Percentiles rank a stretch among this genome's conserved stretches.
Conservation (phyloP, 2,329 filamentous ascomycete species). For the Fusarium incarnatum region DNA sequence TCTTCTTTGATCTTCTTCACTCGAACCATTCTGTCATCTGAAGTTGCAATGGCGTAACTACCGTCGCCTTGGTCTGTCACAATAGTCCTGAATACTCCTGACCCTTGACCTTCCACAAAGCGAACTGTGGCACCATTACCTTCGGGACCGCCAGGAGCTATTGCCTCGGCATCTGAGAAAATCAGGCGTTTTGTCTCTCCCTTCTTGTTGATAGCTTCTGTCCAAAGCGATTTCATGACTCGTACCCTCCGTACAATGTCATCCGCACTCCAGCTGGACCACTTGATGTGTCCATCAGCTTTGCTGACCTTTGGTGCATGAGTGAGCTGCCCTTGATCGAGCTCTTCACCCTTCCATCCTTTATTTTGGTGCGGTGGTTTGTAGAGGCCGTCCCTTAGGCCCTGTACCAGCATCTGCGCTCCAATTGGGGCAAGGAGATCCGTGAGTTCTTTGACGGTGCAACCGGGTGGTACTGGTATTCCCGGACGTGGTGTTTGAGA, state of each 20-base stretch:
- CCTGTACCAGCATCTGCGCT: slow-evolving; percentile 75
- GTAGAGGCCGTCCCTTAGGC: slow-evolving; percentile 72
- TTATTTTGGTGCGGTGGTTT: slow-evolving; percentile 67
- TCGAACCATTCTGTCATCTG: slow-evolving; percentile 39
- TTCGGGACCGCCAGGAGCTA: slow-evolving; percentile 3
- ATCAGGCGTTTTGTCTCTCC: slow-evolving; percentile 53
- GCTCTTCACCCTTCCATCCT: slow-evolving; percentile 44
- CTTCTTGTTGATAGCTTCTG: slow-evolving; percentile 47
- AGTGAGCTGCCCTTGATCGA: slow-evolving; percentile 34
- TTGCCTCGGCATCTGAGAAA: slow-evolving; percentile 51
- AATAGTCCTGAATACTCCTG: slow-evolving; percentile 7
- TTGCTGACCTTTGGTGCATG: slow-evolving; percentile 81
- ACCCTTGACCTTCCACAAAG: slow-evolving; percentile 32
- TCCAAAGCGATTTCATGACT: slow-evolving; percentile 77
- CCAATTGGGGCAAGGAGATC: slow-evolving; percentile 71
- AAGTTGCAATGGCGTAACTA: slow-evolving; percentile 41
- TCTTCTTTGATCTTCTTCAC: slow-evolving; percentile 51
- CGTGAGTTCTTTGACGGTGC: slow-evolving; percentile 57
- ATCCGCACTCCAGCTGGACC: slow-evolving; percentile 62
- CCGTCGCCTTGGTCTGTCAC: slow-evolving; percentile 32
- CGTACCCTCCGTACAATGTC: slow-evolving; percentile 67
- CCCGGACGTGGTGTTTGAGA: slow-evolving; percentile 73
- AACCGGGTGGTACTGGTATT: slow-evolving; percentile 60
- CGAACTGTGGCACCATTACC: slow-evolving; percentile 5
- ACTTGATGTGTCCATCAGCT: slow-evolving; percentile 72